These are phyloP conservation scores for Meyerozyma athensensis DNA, from an alignment of 1,139 yeast genomes.

Conservation along the genomic window DNA sequence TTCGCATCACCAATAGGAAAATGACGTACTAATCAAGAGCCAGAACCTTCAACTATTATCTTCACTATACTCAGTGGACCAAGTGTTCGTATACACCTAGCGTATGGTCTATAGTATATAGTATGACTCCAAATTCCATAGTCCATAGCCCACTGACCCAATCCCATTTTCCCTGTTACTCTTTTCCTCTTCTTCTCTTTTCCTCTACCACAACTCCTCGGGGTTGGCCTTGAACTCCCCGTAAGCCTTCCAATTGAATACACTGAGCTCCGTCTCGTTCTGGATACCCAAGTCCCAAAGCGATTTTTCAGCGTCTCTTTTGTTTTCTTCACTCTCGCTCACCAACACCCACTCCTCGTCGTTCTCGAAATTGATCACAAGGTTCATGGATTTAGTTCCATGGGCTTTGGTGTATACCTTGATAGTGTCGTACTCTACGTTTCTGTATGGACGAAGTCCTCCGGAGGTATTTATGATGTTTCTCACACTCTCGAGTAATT, in stretches of 20 bases:
- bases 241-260: conserved; percentile 67
- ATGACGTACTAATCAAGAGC: too few species aligned
- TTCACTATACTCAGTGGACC: too few species aligned
- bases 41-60: too few species aligned
- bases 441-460: conserved; percentile 76
- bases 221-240: conserved; percentile 71
- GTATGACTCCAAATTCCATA: too few species aligned
- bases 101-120: too few species aligned
- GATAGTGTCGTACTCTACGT: conserved; percentile 67
- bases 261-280: conserved; percentile 87
- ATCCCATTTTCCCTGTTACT: background rate
- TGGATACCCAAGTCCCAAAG: conserved; percentile 69
- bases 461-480: conserved; percentile 60
- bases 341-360: conserved; percentile 65
- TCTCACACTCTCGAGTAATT: conserved; percentile 46
- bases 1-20: too few species aligned
- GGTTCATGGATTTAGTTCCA: conserved; percentile 88
- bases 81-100: too few species aligned
- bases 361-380: conserved; percentile 84
- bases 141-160: too few species aligned
- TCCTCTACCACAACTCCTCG: conserved; percentile 75
- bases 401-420: conserved; percentile 94
- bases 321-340: conserved; percentile 18
- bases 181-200: background rate
- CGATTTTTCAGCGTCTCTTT: conserved; percentile 33